These are phyloP conservation scores for cucumber (Cucumis sativus) DNA, from an alignment of 306 rosid genomes.

Conservation along the genomic window Cucumber_9930_V3 NC_026658.2:9351501-9352000, in stretches of 20 bases:
- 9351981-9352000: not conserved
- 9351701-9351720: not conserved
- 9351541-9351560: too few species aligned
- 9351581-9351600: too few species aligned
- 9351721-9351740: not conserved
- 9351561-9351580: too few species aligned
- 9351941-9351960: not conserved
- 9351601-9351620: too few species aligned
- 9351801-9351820: not conserved
- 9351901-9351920: not conserved
- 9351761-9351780: not conserved
- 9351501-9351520: too few species aligned
- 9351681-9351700: not conserved
- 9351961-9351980: not conserved
- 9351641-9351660: too few species aligned
- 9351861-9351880: not conserved
- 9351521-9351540: too few species aligned
- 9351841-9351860: not conserved
- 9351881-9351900: constrained; percentile 1
- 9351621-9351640: too few species aligned
- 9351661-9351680: too few species aligned
- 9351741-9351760: not conserved
- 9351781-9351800: not conserved
- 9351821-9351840: not conserved
- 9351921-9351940: not conserved